Base-by-base conservation (phyloP, 495 filamentous ascomycete genomes). In the Xylaria curta region DNA sequence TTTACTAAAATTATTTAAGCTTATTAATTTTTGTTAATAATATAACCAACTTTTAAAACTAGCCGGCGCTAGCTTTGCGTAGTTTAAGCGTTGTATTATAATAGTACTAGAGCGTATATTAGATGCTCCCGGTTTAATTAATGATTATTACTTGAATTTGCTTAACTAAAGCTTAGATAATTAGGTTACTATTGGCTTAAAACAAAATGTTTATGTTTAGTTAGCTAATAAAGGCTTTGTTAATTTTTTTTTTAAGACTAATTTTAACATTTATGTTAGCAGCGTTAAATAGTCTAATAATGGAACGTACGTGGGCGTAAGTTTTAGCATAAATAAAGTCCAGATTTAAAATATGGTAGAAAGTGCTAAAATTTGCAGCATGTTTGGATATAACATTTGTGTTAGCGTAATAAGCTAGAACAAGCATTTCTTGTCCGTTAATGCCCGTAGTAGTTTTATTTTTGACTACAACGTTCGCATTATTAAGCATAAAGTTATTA, bases 261-360 rank as follows among this genome's bases (percentile, higher is more conserved):
- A 87, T 58, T 84, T 92, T 10, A 95, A 98, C 78, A 98, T 95
- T 26, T 99, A 99, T 77, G 90, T 99, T 74, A 95, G 94, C 85
- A 97, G 93, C 72, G 95, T 99, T 72, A 97, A 97, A 81, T 99
- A 96, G 96, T 98, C 95, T 74, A 92, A 92, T 58, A 97, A 99
- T 75, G 96, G 96, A 53, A 94, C 96, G 6, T 98, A 98, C 78
- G 94, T 99, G 63, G 91, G 94, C 70, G 94, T 98, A 74, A 97
- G 96, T 58, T 90, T 99, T 68, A 94, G 94, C 73, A 92, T 93
- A 15, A 97, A 97, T 71, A 97, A 99, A 78, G 93, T 98, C 51
- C 96, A 99, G 82, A 99, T 99, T 80, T 99, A 97, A 97, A 97
- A 99, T 75, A 97, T 98, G 26, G 93, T 97, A 73, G 96, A 99